Base-by-base conservation (phyloP, 176 grass and related monocot genomes). In the Musa acuminata region DNA sequence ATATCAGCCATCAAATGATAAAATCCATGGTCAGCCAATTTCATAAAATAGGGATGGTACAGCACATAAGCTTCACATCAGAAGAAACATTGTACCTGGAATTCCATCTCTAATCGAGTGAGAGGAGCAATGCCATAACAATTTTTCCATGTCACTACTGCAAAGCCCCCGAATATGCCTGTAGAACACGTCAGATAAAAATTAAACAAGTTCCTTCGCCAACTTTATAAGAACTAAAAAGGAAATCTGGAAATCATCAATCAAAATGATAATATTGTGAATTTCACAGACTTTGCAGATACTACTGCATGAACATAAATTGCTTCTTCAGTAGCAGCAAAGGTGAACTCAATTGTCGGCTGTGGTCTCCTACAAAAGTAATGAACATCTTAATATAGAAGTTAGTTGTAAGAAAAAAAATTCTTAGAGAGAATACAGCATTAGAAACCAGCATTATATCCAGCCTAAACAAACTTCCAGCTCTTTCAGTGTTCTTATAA, bases 241-340 rank as follows among this genome's bases (percentile, higher is more conserved):
- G 68, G 49, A 67, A 13, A 1, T 77, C 1, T 81, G 68, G 49
- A 66, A 13, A 1, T 77, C 1, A n/a, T 11, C 11, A 82, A 62
- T 54, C 25, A 57, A 73, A 23, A 66, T 71, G 72, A 84, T 79
- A 10, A 50, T 54, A 22, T 9, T 23, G 24, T 25, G 0, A 78
- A 58, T 75, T 55, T 48, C 65, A 84, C 79, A 84, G 35, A 99
- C 95, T 87, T 99, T 52, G 95, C 88, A 75, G 95, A 99, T 80
- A 99, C 78, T 62, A 99, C 54, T 64, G 81, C 95, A 8, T 99
- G 95, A 58, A 94, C 95, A 84, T 94, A 99, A 64, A 99, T 81
- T 79, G 95, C 88, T 84, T 99, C 95, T 63, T 99, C 95, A 0
- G 90, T 99, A 69, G 95, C 95, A 78, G 95, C 74, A 81, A 99